Evolutionary conservation across 306 rosid species (phyloP), one percentile per base, ranked within the genome.

Genomic region (Nissolia schottii): DNA sequence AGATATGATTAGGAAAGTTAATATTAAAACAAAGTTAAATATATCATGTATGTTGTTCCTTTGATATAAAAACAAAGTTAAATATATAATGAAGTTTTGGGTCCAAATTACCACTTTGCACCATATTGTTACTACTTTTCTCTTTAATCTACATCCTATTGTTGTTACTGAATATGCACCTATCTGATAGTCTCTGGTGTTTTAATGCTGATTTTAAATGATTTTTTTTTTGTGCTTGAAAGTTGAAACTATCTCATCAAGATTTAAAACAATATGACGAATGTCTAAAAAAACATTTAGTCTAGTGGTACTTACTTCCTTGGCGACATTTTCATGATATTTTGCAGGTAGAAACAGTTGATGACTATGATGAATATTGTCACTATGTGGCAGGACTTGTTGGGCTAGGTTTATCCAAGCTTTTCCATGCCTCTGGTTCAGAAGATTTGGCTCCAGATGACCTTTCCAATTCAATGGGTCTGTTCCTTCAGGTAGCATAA

Each of bases 311-410:
- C 51, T 51, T 71, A 38, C 51, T 64, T 22, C 27, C 62, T 14
- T 28, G 18, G 18, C 46, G 45, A 20, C 46, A 32, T 50, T 75
- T 74, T 68, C 70, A 13, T 49, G 49, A 50, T 53, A 64, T 56
- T 58, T 79, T 85, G 79, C 87, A 95, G 99, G 97, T 95, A 40
- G 99, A 95, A 84, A 85, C 99, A 45, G 4, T 86, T 74, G 96
- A 82, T 35, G 99, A 95, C 90, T 91, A 91, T 40, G 89, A 91
- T 72, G 97, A 95, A 79, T 95, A 95, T 81, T 91, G 97, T 83
- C 96, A 95, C 87, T 95, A 95, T 56, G 99, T 91, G 61, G 99
- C 99, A 0, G 99, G 99, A 71, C 97, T 95, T 71, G 99, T 95
- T 71, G 99, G 99, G 55, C 76, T 95, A 34, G 99, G 99, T 84